Percentiles rank a stretch among this genome's conserved stretches.
These are phyloP conservation scores for Diaporthe amygdali DNA, from an alignment of 2,329 filamentous ascomycete genomes.

Conservation along the genomic window DNA sequence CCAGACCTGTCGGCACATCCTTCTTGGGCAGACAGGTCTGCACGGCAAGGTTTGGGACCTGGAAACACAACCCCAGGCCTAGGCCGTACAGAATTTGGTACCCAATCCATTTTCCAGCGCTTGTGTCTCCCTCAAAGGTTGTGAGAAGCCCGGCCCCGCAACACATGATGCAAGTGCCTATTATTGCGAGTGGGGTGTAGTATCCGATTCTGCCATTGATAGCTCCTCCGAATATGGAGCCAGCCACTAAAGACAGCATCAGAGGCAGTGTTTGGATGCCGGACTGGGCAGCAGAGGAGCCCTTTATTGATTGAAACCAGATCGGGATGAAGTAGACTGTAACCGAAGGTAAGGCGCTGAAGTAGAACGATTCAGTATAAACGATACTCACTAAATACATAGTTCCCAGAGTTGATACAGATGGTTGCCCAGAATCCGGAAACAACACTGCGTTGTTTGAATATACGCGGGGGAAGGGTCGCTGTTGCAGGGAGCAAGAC, in stretches of 20 bases:
- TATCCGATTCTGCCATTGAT: constrained; percentile 37
- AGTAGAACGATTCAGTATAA: accelerated
- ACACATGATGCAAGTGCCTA: constrained; percentile 31
- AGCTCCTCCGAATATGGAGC: constrained; percentile 29
- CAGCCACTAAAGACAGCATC: constrained; percentile 32
- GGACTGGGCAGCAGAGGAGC: constrained; percentile 33
- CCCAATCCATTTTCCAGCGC: constrained; percentile 40
- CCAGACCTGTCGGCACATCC: constrained; percentile 51
- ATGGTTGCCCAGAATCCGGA: constrained; percentile 40
- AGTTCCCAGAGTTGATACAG: constrained; percentile 33
- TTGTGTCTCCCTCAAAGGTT: constrained; percentile 36
- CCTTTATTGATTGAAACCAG: constrained; percentile 38
- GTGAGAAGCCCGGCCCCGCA: constrained; percentile 41
- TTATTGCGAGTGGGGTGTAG: constrained; percentile 39
- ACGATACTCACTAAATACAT: background rate
- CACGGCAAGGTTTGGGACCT: constrained; percentile 42
- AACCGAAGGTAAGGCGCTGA: background rate
- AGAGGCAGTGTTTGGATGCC: constrained; percentile 36
- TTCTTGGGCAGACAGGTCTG: constrained; percentile 47
- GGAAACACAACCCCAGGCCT: constrained; percentile 41
- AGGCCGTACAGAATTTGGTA: constrained; percentile 42
- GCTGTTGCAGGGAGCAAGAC: constrained; percentile 47
- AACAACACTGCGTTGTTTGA: constrained; percentile 48
- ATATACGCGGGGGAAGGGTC: constrained; percentile 52
- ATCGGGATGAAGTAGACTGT: constrained; percentile 35